These are phyloP conservation scores for Blastobotrys illinoisensis DNA, from an alignment of 1,139 yeast species.

Conservation along the genomic window DNA sequence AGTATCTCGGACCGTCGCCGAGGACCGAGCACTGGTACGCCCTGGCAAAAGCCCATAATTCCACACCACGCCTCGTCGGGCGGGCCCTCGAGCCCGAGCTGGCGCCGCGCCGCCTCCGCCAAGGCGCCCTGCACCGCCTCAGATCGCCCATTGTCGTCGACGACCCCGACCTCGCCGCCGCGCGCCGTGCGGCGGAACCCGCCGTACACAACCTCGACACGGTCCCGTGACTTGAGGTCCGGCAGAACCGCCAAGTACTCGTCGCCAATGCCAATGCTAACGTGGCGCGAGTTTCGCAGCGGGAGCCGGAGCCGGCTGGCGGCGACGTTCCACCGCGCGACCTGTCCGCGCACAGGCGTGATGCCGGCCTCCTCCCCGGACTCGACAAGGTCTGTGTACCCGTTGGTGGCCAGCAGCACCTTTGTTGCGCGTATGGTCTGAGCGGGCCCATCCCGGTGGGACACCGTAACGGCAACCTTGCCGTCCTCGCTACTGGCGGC, in stretches of 20 bases:
- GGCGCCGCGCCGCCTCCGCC: constrained; percentile 16
- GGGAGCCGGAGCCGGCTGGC: constrained; percentile 3
- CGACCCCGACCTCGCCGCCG: constrained; percentile 15
- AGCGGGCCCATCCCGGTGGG: neutral
- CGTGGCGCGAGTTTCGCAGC: neutral
- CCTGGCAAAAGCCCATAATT: constrained; percentile 37
- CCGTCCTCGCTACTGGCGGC: neutral
- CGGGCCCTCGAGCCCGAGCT: constrained; percentile 16
- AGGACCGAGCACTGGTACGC: constrained; percentile 36
- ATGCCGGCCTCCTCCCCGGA: constrained; percentile 12
- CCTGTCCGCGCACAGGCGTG: constrained; percentile 27
- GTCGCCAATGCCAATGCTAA: constrained; percentile 11
- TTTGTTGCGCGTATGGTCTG: constrained; percentile 27
- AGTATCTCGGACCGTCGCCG: constrained; percentile 17
- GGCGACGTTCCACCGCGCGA: constrained; percentile 14
- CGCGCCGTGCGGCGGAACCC: constrained; percentile 25
- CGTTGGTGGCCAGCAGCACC: constrained; percentile 41
- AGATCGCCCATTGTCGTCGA: constrained; percentile 20
- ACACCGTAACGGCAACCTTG: neutral
- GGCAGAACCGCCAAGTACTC: constrained; percentile 13
- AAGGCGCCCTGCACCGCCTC: constrained; percentile 17
- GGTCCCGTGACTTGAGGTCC: constrained; percentile 4
- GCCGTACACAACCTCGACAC: constrained; percentile 21
- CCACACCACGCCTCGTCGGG: constrained; percentile 38
- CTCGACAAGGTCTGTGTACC: constrained; percentile 34